These are phyloP conservation scores for Metarhizium brunneum DNA, from an alignment of 2,329 filamentous ascomycete species.

Conservation along the genomic window DNA sequence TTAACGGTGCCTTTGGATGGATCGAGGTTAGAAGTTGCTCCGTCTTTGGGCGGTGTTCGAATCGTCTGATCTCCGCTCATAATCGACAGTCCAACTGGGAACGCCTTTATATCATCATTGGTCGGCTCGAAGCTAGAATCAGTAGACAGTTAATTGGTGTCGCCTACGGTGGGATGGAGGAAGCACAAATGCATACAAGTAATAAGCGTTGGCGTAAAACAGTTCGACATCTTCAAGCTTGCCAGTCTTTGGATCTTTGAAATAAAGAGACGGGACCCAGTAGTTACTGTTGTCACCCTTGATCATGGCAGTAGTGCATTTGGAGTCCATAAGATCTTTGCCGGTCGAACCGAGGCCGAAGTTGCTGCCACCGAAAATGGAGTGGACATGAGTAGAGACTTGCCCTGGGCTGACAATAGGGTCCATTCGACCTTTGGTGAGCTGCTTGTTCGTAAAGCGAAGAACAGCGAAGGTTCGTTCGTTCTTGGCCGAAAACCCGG, in stretches of 20 bases:
- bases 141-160: neutral
- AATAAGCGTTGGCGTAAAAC: constrained; percentile 70
- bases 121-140: constrained; percentile 44
- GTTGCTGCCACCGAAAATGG: constrained; percentile 59
- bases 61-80: constrained; percentile 53
- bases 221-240: constrained; percentile 57
- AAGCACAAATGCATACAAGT: constrained; percentile 41
- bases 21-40: constrained; percentile 40
- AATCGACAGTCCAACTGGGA: constrained; percentile 64
- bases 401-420: constrained; percentile 57
- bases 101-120: constrained; percentile 58
- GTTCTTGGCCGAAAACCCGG: constrained; percentile 30
- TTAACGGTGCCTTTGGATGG: constrained; percentile 42
- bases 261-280: constrained; percentile 68
- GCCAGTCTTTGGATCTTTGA: constrained; percentile 51
- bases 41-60: constrained; percentile 46
- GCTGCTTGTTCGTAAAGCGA: constrained; percentile 57
- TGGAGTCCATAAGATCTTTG: constrained; percentile 46
- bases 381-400: constrained; percentile 56
- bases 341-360: constrained; percentile 56
- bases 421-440: constrained; percentile 54
- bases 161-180: too few species aligned
- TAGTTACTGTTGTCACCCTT: constrained; percentile 65
- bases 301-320: constrained; percentile 62
- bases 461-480: constrained; percentile 56